These are phyloP conservation scores for Podospora australis DNA, from an alignment of 495 filamentous ascomycete genomes.

Conservation along the genomic window DNA sequence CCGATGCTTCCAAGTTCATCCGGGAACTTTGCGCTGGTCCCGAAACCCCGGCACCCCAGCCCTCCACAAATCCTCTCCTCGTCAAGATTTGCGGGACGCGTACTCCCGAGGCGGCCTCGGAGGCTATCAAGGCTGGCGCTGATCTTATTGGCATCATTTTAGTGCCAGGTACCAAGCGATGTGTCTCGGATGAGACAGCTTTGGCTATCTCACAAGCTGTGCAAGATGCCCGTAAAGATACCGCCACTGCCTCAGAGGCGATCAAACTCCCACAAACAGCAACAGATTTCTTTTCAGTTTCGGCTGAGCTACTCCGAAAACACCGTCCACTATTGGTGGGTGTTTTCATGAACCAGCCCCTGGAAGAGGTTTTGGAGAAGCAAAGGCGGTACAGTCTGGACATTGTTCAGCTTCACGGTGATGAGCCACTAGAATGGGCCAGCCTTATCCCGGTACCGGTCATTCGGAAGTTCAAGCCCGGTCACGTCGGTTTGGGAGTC, in stretches of 20 bases:
- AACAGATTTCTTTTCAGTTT: slow-evolving; percentile 40
- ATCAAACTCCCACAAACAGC: slow-evolving; percentile 19
- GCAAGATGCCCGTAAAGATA: slow-evolving; percentile 35
- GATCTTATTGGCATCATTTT: slow-evolving; percentile 92
- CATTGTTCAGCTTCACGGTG: slow-evolving; percentile 84
- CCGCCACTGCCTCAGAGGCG: slow-evolving; percentile 5
- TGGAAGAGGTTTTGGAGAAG: slow-evolving; percentile 70
- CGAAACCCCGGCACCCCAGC: slow-evolving; percentile 22
- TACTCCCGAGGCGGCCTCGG: slow-evolving; percentile 68
- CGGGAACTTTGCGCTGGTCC: slow-evolving; percentile 64
- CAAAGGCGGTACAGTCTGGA: slow-evolving; percentile 76
- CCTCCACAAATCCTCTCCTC: slow-evolving; percentile 40
- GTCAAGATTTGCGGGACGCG: slow-evolving; percentile 98
- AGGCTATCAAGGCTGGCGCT: slow-evolving; percentile 80
- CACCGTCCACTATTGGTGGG: slow-evolving; percentile 75
- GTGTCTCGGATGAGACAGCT: slow-evolving; percentile 69
- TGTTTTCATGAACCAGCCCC: slow-evolving; percentile 87
- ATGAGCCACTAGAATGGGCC: slow-evolving; percentile 90
- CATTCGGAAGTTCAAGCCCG: slow-evolving; percentile 71
- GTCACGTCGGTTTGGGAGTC: slow-evolving; percentile 60
- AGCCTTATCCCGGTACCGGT: slow-evolving; percentile 81
- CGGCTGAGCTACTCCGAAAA: slow-evolving; percentile 28
- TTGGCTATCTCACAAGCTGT: slow-evolving; percentile 72
- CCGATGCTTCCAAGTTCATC: slow-evolving; percentile 72
- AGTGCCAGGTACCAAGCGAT: slow-evolving; percentile 71